Base-by-base conservation (phyloP, 768 basidiomycete species). In the Suillus spraguei region DNA sequence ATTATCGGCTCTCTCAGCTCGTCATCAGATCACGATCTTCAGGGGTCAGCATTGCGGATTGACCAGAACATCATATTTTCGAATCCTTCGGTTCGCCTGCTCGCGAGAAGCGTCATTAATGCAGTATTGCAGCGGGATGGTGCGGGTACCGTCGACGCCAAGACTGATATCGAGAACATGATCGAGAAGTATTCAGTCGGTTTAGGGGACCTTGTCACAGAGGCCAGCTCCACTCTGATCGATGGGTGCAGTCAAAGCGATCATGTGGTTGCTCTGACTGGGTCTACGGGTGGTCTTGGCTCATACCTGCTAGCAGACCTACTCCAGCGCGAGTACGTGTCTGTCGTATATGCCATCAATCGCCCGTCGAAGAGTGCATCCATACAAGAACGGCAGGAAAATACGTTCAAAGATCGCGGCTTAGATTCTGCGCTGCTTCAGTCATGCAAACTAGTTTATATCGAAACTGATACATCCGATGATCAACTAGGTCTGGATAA, bases 231-330 rank as follows among this genome's bases (percentile, higher is more conserved):
- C 44, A n/a, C 44, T n/a, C 44, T n/a, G 1, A 20, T 20, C 8
- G 4, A 50, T 66, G 17, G 63, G 60, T 2, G 59, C 20, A 16
- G 60, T 36, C 39, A 52, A 16, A 33, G 13, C 59, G 16, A 65
- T 42, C n/a, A 62, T 0, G 74, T 76, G 0, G 74, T 81, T 1
- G 65, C 80, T 6, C 64, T 81, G 39, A 81, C 80, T 0, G 80
- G 80, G 9, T 71, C 74, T 4, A 81, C 81, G 1, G 80, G 80
- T 3, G 73, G 70, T n/a, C 70, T 81, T 6, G 81, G 81, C 20
- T 74, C 77, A 0, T 72, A 77, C 53, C 62, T 80, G 4, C 74
- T 80, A 7, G 70, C 67, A 0, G 63, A 67, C 7, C 72, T 81
- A 9, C 59, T 77, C 8, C 35, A 60, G 5, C 68, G 66, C 36